Evolutionary conservation across 2,329 filamentous ascomycete species (phyloP).

Genomic region (Clonostachys rhizophaga): DNA sequence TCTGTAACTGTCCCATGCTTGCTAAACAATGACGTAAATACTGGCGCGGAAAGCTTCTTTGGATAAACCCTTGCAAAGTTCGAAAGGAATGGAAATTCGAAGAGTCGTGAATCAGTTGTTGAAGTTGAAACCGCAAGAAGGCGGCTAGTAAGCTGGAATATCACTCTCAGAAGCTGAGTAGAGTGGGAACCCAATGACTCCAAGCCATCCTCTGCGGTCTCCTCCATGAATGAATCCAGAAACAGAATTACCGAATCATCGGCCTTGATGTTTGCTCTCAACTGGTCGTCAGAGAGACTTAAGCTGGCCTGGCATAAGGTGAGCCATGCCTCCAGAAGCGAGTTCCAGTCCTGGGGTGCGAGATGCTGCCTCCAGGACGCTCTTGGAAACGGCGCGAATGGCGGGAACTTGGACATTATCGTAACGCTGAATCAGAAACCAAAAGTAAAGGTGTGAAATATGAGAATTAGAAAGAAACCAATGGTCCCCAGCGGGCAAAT

Average conservation of each 20-base stretch:
- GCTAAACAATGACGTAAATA: slow-evolving; percentile 43
- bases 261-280: slow-evolving; percentile 41
- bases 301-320: slow-evolving; percentile 63
- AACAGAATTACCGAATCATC: slow-evolving; percentile 60
- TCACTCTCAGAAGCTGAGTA: slow-evolving; percentile 49
- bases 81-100: slow-evolving; percentile 65
- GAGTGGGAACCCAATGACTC: slow-evolving; percentile 26
- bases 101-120: neutral
- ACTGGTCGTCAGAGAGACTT: slow-evolving; percentile 49
- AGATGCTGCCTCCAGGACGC: slow-evolving; percentile 62
- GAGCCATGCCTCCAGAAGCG: slow-evolving; percentile 73
- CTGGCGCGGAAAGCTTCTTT: slow-evolving; percentile 51
- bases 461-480: neutral
- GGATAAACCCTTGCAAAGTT: slow-evolving; percentile 64
- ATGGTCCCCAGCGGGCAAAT: neutral
- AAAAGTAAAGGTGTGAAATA: neutral
- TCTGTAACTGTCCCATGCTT: slow-evolving; percentile 45
- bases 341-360: slow-evolving; percentile 67
- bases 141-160: neutral
- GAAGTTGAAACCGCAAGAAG: slow-evolving; percentile 34
- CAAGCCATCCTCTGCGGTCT: slow-evolving; percentile 29
- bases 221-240: slow-evolving; percentile 63
- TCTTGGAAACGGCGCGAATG: slow-evolving; percentile 74
- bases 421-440: neutral
- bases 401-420: slow-evolving; percentile 51